Base-by-base conservation (phyloP, 768 basidiomycete genomes). In the Tubosaeta brunneosetosa region DNA sequence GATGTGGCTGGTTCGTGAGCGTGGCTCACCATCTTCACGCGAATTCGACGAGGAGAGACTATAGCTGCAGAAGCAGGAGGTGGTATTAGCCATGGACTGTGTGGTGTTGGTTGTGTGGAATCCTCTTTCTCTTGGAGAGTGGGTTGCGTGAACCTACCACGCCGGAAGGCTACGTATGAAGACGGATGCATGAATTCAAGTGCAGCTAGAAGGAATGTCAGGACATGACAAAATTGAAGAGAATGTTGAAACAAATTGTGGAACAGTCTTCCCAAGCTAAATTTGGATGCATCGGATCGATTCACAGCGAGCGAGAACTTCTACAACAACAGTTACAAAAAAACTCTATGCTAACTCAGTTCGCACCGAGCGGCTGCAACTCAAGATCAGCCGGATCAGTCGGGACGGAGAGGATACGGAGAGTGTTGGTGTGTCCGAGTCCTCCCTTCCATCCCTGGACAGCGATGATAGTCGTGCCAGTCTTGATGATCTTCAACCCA, bases 401-500 rank as follows among this genome's bases (percentile, higher is more conserved):
- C 16, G 91, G 91, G 42, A 93, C 91, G 37, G 82, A 83, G 60
- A 94, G 71, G 55, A 94, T 80, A 46, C 91, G 86, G 52, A 94
- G 75, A 12, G 91, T 93, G 77, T 94, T 94, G 59, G 92, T 94
- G 74, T 97, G 93, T 31, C 94, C 94, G 42, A 97, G 82, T 53
- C 97, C 97, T 41, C 94, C 91, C 75, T 94, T 95, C 95, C 95
- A 99, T n/a, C 97, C 97, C 72, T 98, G 97, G 5, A 99, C 88
- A 45, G 95, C 95, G 57, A 98, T 78, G 64, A 99, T 81, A 25
- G 94, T 91, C 49, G 85, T 85, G 50, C 92, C 91, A 34, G 91
- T 84, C 64, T 84, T 83, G 76, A 98, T 85, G 67, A 99, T 81
- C 58, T 89, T 87, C 71, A 99, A 73, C 16, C 74, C 79, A 42